Evolutionary conservation across 371 early-diverging fungal species (phyloP), one percentile per base, ranked within the genome.

Genomic region (Quaeritorhiza haematococci): DNA sequence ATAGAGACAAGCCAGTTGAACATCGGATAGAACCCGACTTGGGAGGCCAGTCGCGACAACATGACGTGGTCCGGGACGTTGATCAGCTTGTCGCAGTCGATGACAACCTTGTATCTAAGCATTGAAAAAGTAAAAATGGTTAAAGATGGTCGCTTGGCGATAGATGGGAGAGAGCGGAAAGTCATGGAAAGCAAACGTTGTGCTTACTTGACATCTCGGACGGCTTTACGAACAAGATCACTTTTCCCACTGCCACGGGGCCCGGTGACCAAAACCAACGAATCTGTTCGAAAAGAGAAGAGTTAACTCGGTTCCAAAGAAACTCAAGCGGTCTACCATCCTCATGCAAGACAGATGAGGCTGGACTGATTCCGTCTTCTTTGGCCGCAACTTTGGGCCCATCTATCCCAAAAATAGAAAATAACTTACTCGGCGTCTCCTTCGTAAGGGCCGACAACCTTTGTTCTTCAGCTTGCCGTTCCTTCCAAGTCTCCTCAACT

Each of bases 1-100:
- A 88, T 69, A 82, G 58, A 17, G 17, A 62, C 50, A 26, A 32
- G 47, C 62, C 59, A 90, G 49, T 86, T 87, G 61, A 95, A 92
- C 30, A 90, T 73, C 1, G 96, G 79, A 59, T 69, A 74, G 62
- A 64, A 86, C 52, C 43, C 84, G 71, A 43, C 85, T 83, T 58
- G 83, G 71, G 61, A 79, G 8, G 76, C 67, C 6, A 74, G 51
- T 1, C 66, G 56, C 21, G 64, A 43, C 33, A 73, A 47, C 49
- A 73, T 24, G 7, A 66, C 29, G 55, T 87, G 84, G 61, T 86
- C 86, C 33, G 85, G 82, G 13, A 87, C 73, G 49, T 82, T 83
- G 3, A 80, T 86, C 44, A 96, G 68, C 38, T 80, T 83, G 55
- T 88, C 87, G 58, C 89, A 87, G 51, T 92, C 80, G 51, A 96